phyloP scores from a whole-genome alignment of 441 rosid species.

The Gossypium laxum region DNA sequence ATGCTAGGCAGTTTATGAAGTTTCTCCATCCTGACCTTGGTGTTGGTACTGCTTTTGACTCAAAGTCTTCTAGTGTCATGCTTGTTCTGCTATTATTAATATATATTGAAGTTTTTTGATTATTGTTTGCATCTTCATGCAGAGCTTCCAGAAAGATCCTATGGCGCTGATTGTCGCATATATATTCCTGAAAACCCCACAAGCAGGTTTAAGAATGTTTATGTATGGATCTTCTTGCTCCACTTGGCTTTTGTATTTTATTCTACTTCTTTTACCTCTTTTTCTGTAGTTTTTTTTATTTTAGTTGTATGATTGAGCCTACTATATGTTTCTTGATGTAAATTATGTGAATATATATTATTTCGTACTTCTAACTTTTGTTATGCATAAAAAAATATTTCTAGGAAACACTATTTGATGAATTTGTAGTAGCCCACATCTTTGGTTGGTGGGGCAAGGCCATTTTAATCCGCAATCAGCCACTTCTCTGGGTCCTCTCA shows the following conservation, averaged over 20 bases:
- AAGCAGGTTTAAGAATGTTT: slow-evolving; percentile 98
- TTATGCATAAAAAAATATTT: slow-evolving; percentile 7
- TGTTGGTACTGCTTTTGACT: slow-evolving; percentile 49
- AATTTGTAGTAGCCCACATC: slow-evolving; percentile 91
- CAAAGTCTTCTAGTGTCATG: neutral
- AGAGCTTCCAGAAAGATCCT: slow-evolving; percentile 97
- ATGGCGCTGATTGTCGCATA: slow-evolving; percentile 91
- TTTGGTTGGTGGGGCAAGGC: slow-evolving; percentile 99
- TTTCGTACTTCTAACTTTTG: slow-evolving; percentile 20
- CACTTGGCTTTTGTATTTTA: slow-evolving; percentile 6
- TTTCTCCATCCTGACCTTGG: slow-evolving; percentile 98
- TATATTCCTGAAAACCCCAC: slow-evolving; percentile 73
- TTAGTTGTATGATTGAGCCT: neutral
- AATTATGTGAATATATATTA: neutral
- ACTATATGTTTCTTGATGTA: neutral
- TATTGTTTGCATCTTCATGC: slow-evolving; percentile 23
- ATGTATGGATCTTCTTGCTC: slow-evolving; percentile 76
- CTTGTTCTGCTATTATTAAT: neutral
- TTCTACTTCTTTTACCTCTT: slow-evolving; percentile 23
- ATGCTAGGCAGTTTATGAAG: slow-evolving; percentile 95
- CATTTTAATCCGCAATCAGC: slow-evolving; percentile 86
- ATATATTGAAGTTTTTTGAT: neutral
- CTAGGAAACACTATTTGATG: slow-evolving; percentile 88
- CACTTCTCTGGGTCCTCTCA: slow-evolving; percentile 95
- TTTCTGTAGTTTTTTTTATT: neutral